A percentile compares a stretch with the other conserved stretches of the same genome.
These are phyloP conservation scores for Annulohypoxylon nitens DNA, from an alignment of 495 filamentous ascomycete species.

Conservation along the genomic window DNA sequence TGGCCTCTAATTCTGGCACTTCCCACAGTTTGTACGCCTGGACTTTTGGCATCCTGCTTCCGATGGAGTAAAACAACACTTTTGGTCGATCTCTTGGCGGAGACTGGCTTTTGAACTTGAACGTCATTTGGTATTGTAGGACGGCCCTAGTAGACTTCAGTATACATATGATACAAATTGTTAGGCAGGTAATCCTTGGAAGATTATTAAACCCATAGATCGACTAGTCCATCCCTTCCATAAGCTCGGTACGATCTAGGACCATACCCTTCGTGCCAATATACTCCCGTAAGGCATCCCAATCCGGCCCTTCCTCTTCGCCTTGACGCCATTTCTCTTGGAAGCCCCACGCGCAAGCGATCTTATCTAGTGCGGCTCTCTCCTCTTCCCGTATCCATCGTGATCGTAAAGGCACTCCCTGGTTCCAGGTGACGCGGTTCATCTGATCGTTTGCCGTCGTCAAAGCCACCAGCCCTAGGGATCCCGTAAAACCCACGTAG, in stretches of 20 bases:
- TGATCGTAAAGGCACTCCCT: slow-evolving; percentile 80
- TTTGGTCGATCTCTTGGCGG: not conserved
- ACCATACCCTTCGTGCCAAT: slow-evolving; percentile 85
- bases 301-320: slow-evolving; percentile 91
- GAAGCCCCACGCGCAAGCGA: slow-evolving; percentile 92
- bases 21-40: not conserved
- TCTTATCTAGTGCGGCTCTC: slow-evolving; percentile 85
- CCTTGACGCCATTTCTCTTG: slow-evolving; percentile 81
- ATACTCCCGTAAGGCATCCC: slow-evolving; percentile 86
- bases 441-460: slow-evolving; percentile 94
- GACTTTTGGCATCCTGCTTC: not conserved
- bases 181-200: not conserved
- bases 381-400: slow-evolving; percentile 96
- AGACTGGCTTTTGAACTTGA: not conserved
- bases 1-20: slow-evolving; percentile 15
- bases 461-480: slow-evolving; percentile 84
- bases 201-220: not conserved
- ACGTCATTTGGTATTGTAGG: not conserved
- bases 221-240: slow-evolving; percentile 87
- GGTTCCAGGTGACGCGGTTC: slow-evolving; percentile 88
- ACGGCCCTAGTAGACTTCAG: slow-evolving; percentile 1
- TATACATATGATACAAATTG: not conserved
- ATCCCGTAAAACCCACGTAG: slow-evolving; percentile 82
- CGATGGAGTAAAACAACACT: slow-evolving; percentile 15
- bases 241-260: slow-evolving; percentile 84